Evolutionary conservation across 2,329 filamentous ascomycete species (phyloP).

Genomic region (Cryphonectria parasitica): DNA sequence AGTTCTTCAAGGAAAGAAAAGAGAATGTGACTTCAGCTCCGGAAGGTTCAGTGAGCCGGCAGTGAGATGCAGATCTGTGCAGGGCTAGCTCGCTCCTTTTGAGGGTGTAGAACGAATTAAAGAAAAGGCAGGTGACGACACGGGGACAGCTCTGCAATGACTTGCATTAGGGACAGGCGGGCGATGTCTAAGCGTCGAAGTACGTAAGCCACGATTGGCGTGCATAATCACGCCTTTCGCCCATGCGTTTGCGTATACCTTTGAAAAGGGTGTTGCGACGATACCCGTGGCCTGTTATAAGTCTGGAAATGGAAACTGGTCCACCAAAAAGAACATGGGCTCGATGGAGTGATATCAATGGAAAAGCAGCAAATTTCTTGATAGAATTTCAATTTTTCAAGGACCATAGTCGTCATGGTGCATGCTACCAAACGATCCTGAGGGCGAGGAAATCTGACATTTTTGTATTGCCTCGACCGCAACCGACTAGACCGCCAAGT

Average conservation of each 20-base stretch:
- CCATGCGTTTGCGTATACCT: conserved; percentile 4
- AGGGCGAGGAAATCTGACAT: background rate
- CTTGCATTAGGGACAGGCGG: conserved; percentile 4
- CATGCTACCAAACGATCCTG: background rate
- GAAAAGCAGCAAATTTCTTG: conserved; percentile 9
- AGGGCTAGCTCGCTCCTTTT: background rate
- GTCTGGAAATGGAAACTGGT: background rate
- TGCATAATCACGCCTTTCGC: conserved; percentile 15
- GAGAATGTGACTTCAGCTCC: background rate
- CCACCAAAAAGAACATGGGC: conserved; percentile 9
- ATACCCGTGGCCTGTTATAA: background rate
- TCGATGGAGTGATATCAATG: conserved; percentile 7
- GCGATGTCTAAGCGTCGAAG: background rate
- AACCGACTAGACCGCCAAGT: background rate
- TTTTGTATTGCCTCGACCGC: background rate
- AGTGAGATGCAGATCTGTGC: background rate
- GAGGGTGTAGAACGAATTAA: background rate
- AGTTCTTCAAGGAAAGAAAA: background rate
- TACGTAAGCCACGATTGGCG: conserved; percentile 9
- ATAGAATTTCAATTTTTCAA: background rate
- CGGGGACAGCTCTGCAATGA: conserved; percentile 3
- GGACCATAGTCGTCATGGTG: background rate
- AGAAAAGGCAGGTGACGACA: background rate
- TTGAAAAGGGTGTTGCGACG: background rate
- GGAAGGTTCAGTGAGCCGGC: background rate